A percentile compares a stretch with the other conserved stretches of the same genome.
Evolutionary conservation across 805 yeast genomes (phyloP).

Genomic region (Dipodascus albidus): DNA sequence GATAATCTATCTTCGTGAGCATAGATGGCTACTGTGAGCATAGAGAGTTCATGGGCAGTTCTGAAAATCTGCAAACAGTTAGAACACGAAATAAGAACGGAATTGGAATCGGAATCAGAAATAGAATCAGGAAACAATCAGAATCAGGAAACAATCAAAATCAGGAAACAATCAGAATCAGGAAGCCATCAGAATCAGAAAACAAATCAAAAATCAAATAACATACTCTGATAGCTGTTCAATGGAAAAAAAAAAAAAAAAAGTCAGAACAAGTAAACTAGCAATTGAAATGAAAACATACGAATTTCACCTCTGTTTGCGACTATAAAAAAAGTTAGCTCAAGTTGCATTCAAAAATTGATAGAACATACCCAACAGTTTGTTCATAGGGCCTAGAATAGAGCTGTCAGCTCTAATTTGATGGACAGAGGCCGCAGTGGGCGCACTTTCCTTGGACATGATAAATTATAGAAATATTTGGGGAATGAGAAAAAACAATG

Average conservation of each 20-base stretch:
- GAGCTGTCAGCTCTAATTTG: conserved; percentile 28
- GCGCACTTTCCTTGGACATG: neutral
- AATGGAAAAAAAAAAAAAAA: conserved; percentile 4
- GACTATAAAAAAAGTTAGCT: conserved; percentile 14
- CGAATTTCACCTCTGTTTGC: conserved; percentile 33
- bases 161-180: conserved; percentile 31
- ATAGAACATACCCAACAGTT: conserved; percentile 27
- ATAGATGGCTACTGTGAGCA: conserved; percentile 95
- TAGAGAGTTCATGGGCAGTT: conserved; percentile 93
- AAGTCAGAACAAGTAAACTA: conserved; percentile 1
- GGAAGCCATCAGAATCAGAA: conserved; percentile 49
- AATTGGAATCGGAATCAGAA: neutral
- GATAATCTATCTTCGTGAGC: conserved; percentile 92
- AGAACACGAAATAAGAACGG: conserved; percentile 38
- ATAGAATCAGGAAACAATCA: conserved; percentile 42
- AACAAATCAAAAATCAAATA: too few relatives aligned
- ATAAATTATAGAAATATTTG: too few relatives aligned
- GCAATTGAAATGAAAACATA: conserved; percentile 12
- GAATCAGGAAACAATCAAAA: conserved; percentile 40
- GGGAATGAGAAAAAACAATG: neutral
- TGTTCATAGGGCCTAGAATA: conserved; percentile 41
- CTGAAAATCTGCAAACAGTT: conserved; percentile 53
- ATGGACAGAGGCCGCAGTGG: conserved; percentile 20
- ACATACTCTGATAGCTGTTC: conserved; percentile 1
- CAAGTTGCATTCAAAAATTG: neutral